phyloP scores from a whole-genome alignment of 2,329 filamentous ascomycete genomes.

The Epichloe gansuensis region DNA sequence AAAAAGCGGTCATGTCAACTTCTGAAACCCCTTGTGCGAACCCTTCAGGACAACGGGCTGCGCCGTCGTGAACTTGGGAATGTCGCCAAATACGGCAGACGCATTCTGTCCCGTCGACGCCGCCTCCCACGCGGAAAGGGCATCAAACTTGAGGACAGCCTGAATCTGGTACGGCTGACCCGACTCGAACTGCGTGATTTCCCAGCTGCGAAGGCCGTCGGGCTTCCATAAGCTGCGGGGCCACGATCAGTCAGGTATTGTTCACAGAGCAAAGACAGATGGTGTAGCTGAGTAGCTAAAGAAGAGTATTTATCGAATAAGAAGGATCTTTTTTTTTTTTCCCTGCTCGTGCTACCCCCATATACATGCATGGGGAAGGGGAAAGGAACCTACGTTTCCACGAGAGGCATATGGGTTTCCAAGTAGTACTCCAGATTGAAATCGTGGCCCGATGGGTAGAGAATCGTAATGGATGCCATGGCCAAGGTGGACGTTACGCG shows the following conservation, averaged over 20 bases:
- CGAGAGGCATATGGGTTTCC: conserved; percentile 16
- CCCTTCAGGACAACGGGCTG: conserved; percentile 14
- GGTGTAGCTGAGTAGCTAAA: neutral
- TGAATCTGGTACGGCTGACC: conserved; percentile 13
- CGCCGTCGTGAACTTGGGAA: conserved; percentile 12
- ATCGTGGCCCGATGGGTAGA: conserved; percentile 14
- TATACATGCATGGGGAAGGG: neutral
- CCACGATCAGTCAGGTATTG: neutral
- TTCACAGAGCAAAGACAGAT: neutral
- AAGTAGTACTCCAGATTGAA: conserved; percentile 17
- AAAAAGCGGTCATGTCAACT: neutral
- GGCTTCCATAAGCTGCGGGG: conserved; percentile 10
- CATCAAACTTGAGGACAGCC: conserved; percentile 13
- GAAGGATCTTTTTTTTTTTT: neutral
- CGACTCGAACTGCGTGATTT: conserved; percentile 10
- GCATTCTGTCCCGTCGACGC: conserved; percentile 6
- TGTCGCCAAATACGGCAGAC: conserved; percentile 11
- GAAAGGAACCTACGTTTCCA: conserved; percentile 9
- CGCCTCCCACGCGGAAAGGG: conserved; percentile 9
- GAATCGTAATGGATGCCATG: conserved; percentile 14
- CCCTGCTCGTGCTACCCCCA: too few relatives aligned
- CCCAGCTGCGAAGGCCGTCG: conserved; percentile 12
- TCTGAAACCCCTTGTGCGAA: neutral
- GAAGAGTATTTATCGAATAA: too few relatives aligned
- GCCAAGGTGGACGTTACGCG: neutral